These are phyloP conservation scores for Colletotrichum sp. DNA, from an alignment of 2,329 filamentous ascomycete genomes.

Conservation along the genomic window DNA sequence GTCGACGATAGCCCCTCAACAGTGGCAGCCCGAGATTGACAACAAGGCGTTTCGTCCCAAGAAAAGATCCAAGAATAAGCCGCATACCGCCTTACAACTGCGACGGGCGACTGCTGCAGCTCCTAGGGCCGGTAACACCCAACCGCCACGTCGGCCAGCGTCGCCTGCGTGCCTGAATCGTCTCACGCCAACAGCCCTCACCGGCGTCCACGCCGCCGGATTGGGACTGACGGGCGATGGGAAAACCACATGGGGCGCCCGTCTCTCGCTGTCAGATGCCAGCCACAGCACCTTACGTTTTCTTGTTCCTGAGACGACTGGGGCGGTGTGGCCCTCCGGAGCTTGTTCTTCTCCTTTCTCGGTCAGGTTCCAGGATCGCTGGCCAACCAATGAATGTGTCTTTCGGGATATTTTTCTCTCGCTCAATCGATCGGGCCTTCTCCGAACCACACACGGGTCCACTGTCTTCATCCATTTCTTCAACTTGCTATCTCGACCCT, in stretches of 20 bases:
- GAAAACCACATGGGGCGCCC: background rate
- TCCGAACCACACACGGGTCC: background rate
- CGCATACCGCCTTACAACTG: background rate
- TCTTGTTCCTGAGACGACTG: constrained; percentile 3
- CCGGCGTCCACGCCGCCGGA: background rate
- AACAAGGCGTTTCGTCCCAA: background rate
- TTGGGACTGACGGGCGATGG: background rate
- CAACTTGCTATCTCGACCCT: background rate
- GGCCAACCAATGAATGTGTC: background rate
- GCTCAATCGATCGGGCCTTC: constrained; percentile 20
- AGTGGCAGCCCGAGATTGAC: background rate
- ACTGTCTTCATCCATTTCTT: background rate
- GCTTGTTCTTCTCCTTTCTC: constrained; percentile 4
- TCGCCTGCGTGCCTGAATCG: constrained; percentile 3
- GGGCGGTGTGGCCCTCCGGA: background rate
- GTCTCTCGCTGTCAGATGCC: background rate
- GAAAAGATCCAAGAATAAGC: background rate
- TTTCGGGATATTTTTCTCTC: constrained; percentile 12
- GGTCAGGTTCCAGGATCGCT: background rate
- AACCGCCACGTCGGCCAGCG: constrained; percentile 14
- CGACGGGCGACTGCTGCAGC: background rate
- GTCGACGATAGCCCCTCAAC: background rate
- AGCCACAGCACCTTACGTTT: background rate
- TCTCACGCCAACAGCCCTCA: background rate
- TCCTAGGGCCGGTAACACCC: constrained; percentile 8